phyloP scores from a whole-genome alignment of 225 moss, liverwort and hornwort species.

The Polytrichum commune region DNA sequence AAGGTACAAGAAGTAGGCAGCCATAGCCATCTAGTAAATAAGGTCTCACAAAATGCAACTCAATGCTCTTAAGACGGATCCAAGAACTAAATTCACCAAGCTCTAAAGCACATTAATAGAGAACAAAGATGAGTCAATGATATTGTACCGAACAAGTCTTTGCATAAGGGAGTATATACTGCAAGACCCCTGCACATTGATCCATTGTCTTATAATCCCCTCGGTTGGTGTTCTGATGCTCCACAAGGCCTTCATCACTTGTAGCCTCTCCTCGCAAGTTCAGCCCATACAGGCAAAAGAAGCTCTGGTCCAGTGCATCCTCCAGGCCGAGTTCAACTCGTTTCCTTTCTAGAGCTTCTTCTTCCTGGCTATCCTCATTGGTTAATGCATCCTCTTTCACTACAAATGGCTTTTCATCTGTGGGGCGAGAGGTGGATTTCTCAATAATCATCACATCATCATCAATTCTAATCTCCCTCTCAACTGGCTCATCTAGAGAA shows the following conservation, averaged over 20 bases:
- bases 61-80: too few species aligned
- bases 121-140: neutral
- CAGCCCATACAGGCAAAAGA: constrained; percentile 94
- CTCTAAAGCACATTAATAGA: neutral
- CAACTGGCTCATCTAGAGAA: constrained; percentile 24
- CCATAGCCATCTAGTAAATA: too few species aligned
- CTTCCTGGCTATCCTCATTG: constrained; percentile 39
- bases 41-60: too few species aligned
- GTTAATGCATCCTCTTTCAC: constrained; percentile 22
- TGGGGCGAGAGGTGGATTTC: constrained; percentile 34
- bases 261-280: constrained; percentile 83
- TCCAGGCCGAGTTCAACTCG: constrained; percentile 82
- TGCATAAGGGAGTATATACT: constrained; percentile 94
- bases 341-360: constrained; percentile 53
- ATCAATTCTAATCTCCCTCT: constrained; percentile 52
- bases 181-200: constrained; percentile 90
- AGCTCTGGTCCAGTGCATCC: constrained; percentile 89
- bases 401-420: constrained; percentile 20
- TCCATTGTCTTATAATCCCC: constrained; percentile 95
- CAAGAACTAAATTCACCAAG: neutral
- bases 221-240: constrained; percentile 92
- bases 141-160: constrained; percentile 81
- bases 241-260: constrained; percentile 75
- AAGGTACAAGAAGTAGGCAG: too few species aligned
- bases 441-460: constrained; percentile 61